Conservation (phyloP, 2,329 filamentous ascomycete genomes). For the Penicillium sp. region DNA sequence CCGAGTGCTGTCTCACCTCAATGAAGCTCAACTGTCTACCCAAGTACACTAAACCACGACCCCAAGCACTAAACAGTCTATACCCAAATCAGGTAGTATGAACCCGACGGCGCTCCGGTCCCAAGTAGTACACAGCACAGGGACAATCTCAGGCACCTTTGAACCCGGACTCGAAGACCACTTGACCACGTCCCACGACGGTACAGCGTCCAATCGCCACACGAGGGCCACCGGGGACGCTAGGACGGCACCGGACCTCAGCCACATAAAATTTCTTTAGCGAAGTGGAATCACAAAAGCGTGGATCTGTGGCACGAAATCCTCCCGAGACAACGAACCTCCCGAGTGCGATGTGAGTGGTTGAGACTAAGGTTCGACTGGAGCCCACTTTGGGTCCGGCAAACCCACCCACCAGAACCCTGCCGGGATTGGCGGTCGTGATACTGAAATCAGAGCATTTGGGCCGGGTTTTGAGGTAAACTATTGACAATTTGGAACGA, state of each 20-base stretch:
- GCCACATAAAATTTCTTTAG: background rate
- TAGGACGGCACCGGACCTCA: background rate
- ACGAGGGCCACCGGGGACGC: background rate
- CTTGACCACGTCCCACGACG: background rate
- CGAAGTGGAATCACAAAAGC: background rate
- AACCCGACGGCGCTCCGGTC: background rate
- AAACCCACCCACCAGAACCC: background rate
- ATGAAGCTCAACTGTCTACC: background rate
- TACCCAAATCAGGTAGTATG: background rate
- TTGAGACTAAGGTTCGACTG: slow-evolving; percentile 4
- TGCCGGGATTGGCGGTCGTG: background rate
- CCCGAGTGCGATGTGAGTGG: slow-evolving; percentile 1
- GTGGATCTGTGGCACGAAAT: background rate
- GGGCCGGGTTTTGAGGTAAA: background rate
- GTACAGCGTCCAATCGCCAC: background rate
- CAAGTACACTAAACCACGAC: background rate
- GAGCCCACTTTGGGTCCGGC: background rate
- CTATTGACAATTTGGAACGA: background rate
- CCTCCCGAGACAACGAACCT: slow-evolving; percentile 8
- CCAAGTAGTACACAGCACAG: background rate
- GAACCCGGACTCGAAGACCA: background rate
- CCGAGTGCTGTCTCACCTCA: background rate
- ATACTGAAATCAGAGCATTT: background rate
- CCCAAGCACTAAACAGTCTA: background rate
- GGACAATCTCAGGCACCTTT: background rate